Base-by-base conservation (phyloP, 148 eudicot species). In the Camellia japonica region DNA sequence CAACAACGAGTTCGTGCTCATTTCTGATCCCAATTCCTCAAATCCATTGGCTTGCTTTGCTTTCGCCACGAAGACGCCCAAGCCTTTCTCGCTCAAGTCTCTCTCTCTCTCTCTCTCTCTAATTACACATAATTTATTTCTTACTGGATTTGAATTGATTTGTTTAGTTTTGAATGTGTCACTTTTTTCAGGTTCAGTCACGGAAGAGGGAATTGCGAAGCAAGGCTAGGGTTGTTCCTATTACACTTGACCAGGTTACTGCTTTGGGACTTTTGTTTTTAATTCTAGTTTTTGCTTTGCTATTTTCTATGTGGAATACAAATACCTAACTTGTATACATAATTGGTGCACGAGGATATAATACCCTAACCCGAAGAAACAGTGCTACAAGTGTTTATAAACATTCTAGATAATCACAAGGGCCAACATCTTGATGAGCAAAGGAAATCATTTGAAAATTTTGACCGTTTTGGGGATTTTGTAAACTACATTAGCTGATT, bases 61-160 rank as follows among this genome's bases (percentile, higher is more conserved):
- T 95, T 95, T 80, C 96, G 98, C 20, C 82, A 86, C 11, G 94
- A 95, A 83, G 98, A 95, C 55, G 98, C 98, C 47, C 90, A 95
- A 75, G 88, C 94, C 14, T 90, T 93, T 81, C 98, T 93, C n/a
- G 94, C 97, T 84, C 19, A 52, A 9, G 14, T 74, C 58, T 73
- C 55, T 68, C 65, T 51, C 11, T 67, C 23, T 23, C 23, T 67
- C 71, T 75, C 54, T 69, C 54, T 44, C 73, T 66, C 16, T 18
- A 16, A 44, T 11, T 69, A 5, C 12, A 38, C 51, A 47, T 41
- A 8, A 1, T 30, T 6, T 43, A 0, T 20, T 15, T 38, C 4
- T 8, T 19, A 56, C 46, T 20, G 51, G 44, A 56, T 11, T 46
- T 10, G 30, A 74, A 46, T 19, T 49, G 3, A 42, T 68, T 38